Conservation (phyloP, 306 rosid genomes). For the Cyamopsis tetragonoloba region DNA sequence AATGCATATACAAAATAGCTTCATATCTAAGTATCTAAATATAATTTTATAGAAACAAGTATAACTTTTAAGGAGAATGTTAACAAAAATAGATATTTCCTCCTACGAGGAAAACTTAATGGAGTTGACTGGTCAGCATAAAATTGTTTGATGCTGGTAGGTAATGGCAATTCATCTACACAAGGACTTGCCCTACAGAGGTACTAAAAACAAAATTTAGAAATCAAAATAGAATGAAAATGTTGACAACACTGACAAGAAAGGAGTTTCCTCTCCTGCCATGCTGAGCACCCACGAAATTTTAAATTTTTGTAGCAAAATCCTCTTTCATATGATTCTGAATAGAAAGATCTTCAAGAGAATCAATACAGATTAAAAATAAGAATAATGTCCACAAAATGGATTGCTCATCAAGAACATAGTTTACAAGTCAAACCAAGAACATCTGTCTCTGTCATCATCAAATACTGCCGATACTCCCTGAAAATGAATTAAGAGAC, state of each 20-base stretch:
- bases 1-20: not conserved
- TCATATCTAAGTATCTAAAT: not conserved
- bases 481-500: not conserved
- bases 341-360: not conserved
- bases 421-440: slow-evolving; percentile 24
- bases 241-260: not conserved
- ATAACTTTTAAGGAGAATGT: not conserved
- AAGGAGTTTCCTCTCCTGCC: not conserved
- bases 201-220: not conserved
- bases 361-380: not conserved
- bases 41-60: not conserved
- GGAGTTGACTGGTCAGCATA: slow-evolving; percentile 5
- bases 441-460: not conserved
- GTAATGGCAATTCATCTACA: slow-evolving; percentile 6
- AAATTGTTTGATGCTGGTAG: not conserved
- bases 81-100: not conserved
- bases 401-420: slow-evolving; percentile 8
- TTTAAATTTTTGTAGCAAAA: not conserved
- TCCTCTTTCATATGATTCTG: not conserved
- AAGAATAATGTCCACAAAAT: not conserved
- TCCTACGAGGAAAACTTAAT: not conserved
- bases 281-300: not conserved
- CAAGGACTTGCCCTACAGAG: not conserved
- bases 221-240: slow-evolving; percentile 16
- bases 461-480: not conserved